These are phyloP conservation scores for Spinacia oleracea DNA, from an alignment of 179 eudicot species.

Conservation along the genomic window DNA sequence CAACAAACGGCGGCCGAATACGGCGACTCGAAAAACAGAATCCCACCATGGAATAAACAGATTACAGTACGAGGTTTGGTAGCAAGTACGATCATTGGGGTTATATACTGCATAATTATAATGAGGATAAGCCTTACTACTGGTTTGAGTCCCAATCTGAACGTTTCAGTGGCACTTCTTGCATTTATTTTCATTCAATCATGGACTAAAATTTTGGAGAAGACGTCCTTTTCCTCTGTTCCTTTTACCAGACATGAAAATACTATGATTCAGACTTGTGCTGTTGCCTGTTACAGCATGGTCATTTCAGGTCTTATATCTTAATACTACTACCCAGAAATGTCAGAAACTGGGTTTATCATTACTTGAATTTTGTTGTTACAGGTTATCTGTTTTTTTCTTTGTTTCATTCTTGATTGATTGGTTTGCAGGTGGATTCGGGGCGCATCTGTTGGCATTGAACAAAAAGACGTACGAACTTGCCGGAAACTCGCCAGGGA, in stretches of 20 bases:
- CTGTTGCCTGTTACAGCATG: conserved; percentile 80
- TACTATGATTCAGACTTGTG: conserved; percentile 80
- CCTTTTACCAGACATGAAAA: conserved; percentile 87
- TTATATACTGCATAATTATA: conserved; percentile 49
- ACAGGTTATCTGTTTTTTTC: neutral
- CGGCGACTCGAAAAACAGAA: neutral
- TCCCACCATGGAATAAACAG: conserved; percentile 71
- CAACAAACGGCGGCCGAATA: neutral
- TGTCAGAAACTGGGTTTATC: too few species aligned
- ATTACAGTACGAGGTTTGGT: conserved; percentile 66
- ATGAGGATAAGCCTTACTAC: conserved; percentile 75
- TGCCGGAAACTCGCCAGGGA: conserved; percentile 57
- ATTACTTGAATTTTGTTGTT: neutral
- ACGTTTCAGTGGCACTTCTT: conserved; percentile 78
- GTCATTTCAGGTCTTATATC: conserved; percentile 68
- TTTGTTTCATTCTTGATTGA: neutral
- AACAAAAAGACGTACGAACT: conserved; percentile 74
- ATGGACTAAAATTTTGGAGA: conserved; percentile 54
- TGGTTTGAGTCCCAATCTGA: conserved; percentile 64
- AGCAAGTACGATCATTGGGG: conserved; percentile 58
- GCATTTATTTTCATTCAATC: conserved; percentile 60
- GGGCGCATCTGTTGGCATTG: conserved; percentile 68
- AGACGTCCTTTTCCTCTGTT: conserved; percentile 37
- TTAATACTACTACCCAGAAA: too few species aligned
- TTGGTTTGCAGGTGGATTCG: conserved; percentile 66